Evolutionary conservation across 306 rosid genomes (phyloP), one percentile per base, ranked within the genome.

Genomic region (Alnus glutinosa): DNA sequence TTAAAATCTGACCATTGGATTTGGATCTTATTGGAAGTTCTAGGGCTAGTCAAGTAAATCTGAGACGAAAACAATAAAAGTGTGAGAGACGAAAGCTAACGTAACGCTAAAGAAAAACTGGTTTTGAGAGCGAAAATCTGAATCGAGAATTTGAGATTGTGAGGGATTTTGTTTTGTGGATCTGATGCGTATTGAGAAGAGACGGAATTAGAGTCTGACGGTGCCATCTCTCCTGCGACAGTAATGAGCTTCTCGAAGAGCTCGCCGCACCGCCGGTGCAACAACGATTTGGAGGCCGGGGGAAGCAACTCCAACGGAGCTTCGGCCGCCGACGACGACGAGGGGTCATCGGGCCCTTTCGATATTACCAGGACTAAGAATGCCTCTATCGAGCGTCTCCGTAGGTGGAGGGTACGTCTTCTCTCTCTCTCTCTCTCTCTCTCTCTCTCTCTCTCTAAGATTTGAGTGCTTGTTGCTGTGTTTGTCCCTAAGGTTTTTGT

Each of bases 151-250:
- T 39, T 39, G 5, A 39, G 54, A 10, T 50, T 50, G 42, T 32
- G 70, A 44, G 64, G 37, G 63, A 51, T 46, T 61, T 46, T n/a
- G 49, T 59, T 59, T 59, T 59, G 71, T 57, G 32, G 76, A 16
- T 30, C 16, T 63, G 47, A 51, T 23, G 11, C 39, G 19, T 77
- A 78, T 77, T 62, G 28, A 52, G 36, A 23, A 70, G 61, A 37
- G 76, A 49, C 61, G 70, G 30, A 11, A 11, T 51, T 80, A 48
- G 52, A n/a, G 30, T 73, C 14, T 84, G 77, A 91, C 90, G 88
- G 96, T 83, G 93, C 87, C 91, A 90, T 90, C 96, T 96, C 96
- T 91, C 91, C 96, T 90, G 96, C 96, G 96, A 91, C 93, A 93
- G 98, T 75, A 1, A 93, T 90, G 96, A 92, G 86, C 75, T 51